Evolutionary conservation across 768 basidiomycete species (phyloP).

Genomic region (Panellus pusillus): DNA sequence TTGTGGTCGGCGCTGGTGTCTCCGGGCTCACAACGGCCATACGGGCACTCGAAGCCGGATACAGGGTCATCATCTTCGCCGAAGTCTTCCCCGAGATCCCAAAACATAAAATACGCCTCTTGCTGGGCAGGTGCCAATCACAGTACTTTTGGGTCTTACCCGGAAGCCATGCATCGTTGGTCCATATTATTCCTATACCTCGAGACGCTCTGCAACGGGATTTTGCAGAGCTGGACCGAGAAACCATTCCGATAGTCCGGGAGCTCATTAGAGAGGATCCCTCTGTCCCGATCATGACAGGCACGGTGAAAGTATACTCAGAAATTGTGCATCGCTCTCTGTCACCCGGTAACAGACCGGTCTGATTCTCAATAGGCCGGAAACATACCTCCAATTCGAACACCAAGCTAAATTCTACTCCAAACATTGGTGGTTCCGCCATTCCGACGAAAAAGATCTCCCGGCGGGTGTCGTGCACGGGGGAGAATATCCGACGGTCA

Average conservation of each 20-base stretch:
- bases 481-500: slow-evolving; percentile 3
- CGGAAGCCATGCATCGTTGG: neutral
- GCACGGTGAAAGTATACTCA: neutral
- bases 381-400: neutral
- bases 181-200: neutral
- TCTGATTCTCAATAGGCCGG: neutral
- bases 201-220: neutral
- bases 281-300: slow-evolving; percentile 11
- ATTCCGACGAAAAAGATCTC: neutral
- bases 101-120: slow-evolving; percentile 51
- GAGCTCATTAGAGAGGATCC: slow-evolving; percentile 13
- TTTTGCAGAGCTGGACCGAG: slow-evolving; percentile 8
- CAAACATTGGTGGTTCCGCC: slow-evolving; percentile 1
- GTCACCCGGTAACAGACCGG: neutral
- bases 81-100: slow-evolving; percentile 49
- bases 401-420: slow-evolving; percentile 13
- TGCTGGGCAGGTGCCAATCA: slow-evolving; percentile 44
- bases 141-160: slow-evolving; percentile 2
- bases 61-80: slow-evolving; percentile 51
- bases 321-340: slow-evolving; percentile 1
- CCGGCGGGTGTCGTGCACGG: slow-evolving; percentile 6
- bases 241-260: slow-evolving; percentile 5
- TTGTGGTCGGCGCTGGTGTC: slow-evolving; percentile 35
- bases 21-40: slow-evolving; percentile 57
- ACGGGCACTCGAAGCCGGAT: slow-evolving; percentile 46